These are phyloP conservation scores for Sphagnum tenellum DNA, from an alignment of 225 moss, liverwort and hornwort genomes.

Conservation along the genomic window DNA sequence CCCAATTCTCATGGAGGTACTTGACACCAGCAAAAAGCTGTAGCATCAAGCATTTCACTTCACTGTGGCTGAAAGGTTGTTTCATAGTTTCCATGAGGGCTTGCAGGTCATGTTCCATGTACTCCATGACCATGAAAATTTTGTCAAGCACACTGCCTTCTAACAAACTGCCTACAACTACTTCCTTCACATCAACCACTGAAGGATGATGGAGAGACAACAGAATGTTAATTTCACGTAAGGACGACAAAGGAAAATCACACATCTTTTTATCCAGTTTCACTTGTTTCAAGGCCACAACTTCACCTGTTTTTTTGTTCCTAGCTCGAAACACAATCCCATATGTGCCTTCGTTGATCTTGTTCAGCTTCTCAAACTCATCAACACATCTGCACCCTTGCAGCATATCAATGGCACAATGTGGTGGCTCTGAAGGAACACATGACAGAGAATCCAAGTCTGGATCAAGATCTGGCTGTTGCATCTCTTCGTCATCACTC, in stretches of 20 bases:
- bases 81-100: background rate
- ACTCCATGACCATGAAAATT: conserved; percentile 13
- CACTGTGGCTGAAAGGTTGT: conserved; percentile 2
- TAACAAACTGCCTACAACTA: background rate
- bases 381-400: conserved; percentile 7
- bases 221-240: background rate
- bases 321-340: conserved; percentile 8
- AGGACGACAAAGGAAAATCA: background rate
- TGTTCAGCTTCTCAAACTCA: conserved; percentile 5
- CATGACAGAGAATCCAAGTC: conserved; percentile 48
- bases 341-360: conserved; percentile 8
- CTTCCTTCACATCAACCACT: conserved; percentile 4
- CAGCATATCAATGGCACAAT: conserved; percentile 4
- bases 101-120: conserved; percentile 6
- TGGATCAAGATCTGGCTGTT: conserved; percentile 71
- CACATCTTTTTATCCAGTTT: background rate
- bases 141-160: conserved; percentile 67
- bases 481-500: conserved; percentile 57
- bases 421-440: conserved; percentile 18
- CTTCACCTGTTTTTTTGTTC: conserved; percentile 4
- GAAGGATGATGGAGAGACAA: conserved; percentile 7
- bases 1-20: conserved; percentile 5
- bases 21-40: conserved; percentile 7
- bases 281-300: conserved; percentile 9
- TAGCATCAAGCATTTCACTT: conserved; percentile 8